Evolutionary conservation across 192 early-diverging fungal genomes (phyloP), one percentile per base, ranked within the genome.

Genomic region (Backusella liffmaniae): DNA sequence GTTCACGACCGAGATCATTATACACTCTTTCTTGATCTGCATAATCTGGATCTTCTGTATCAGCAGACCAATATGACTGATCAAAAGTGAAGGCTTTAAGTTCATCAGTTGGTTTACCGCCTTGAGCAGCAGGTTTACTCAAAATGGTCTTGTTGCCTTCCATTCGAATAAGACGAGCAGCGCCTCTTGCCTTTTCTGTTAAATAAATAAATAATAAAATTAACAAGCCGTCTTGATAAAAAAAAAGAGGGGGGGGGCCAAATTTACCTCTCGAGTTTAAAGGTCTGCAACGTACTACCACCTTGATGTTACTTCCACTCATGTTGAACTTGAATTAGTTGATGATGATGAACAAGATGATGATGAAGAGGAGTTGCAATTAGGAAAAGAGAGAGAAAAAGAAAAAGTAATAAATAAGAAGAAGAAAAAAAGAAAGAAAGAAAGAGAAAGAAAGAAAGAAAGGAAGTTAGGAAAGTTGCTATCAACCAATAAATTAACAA

Each of bases 21-120:
- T 94, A 98, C 16, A 98, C 87, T 3, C 67, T 80, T 73, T 90
- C 80, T 76, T 97, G 96, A 70, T 89, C 86, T 56, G 94, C 94
- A 75, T 88, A 92, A 49, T 84, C 74, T 0, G 87, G 72, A 51
- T 88, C 89, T 56, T 42, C 84, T 51, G 85, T 84, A 83, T 92
- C 90, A 35, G 84, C 91, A 0, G 94, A 92, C 94, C 94, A 95
- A 84, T 94, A 97, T n/a, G 92, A 96, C 67, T 91, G 84, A 80
- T 97, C 96, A 81, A 94, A 97, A 12, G 90, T 93, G 80, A 94
- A 97, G 5, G 89, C 80, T 76, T 91, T 92, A 23, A 78, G 21
- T 66, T 82, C 82, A 15, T 86, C 85, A 46, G 62, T 75, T 59
- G 67, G 68, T 26, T 74, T 68, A 34, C 74, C 67, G 75, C 74